A percentile compares a stretch with the other conserved stretches of the same genome.
Conservation (phyloP, 148 eudicot species). For the Simmondsia chinensis region DNA sequence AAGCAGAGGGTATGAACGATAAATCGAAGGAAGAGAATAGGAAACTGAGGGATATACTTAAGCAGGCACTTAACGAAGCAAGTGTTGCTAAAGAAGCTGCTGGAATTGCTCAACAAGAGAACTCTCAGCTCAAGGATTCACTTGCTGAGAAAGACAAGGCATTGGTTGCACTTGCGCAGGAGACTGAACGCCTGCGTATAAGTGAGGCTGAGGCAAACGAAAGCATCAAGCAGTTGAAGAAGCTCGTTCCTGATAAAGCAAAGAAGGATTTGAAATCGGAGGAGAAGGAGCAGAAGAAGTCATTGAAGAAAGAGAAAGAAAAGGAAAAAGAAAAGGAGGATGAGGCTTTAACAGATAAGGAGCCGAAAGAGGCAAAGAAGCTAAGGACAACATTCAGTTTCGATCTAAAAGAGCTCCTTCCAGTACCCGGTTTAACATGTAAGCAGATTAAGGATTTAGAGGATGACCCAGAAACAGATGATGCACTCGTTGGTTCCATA, state of each 20-base stretch:
- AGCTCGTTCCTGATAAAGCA: slow-evolving; percentile 23
- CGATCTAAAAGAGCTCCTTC: slow-evolving; percentile 30
- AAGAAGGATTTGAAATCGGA: slow-evolving; percentile 23
- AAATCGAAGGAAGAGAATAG: slow-evolving; percentile 46
- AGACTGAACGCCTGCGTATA: slow-evolving; percentile 55
- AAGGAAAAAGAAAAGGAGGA: slow-evolving; percentile 14
- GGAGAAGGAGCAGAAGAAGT: slow-evolving; percentile 6
- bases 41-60: slow-evolving; percentile 71
- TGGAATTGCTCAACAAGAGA: slow-evolving; percentile 53
- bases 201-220: slow-evolving; percentile 53
- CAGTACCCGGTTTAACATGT: slow-evolving; percentile 10
- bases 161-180: slow-evolving; percentile 40
- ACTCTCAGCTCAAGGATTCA: slow-evolving; percentile 47
- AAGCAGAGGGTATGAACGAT: slow-evolving; percentile 23
- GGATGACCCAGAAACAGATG: slow-evolving; percentile 42
- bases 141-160: slow-evolving; percentile 57
- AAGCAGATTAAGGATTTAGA: slow-evolving; percentile 19
- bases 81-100: slow-evolving; percentile 89
- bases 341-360: slow-evolving; percentile 18
- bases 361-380: slow-evolving; percentile 13
- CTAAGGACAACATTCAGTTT: slow-evolving; percentile 26
- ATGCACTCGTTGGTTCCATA: slow-evolving; percentile 58
- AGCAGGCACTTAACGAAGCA: slow-evolving; percentile 72
- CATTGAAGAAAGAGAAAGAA: slow-evolving; percentile 12
- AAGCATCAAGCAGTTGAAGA: slow-evolving; percentile 48